Conservation (phyloP, 1,139 yeast genomes). For the Saccharomycopsis hybrid region DNA sequence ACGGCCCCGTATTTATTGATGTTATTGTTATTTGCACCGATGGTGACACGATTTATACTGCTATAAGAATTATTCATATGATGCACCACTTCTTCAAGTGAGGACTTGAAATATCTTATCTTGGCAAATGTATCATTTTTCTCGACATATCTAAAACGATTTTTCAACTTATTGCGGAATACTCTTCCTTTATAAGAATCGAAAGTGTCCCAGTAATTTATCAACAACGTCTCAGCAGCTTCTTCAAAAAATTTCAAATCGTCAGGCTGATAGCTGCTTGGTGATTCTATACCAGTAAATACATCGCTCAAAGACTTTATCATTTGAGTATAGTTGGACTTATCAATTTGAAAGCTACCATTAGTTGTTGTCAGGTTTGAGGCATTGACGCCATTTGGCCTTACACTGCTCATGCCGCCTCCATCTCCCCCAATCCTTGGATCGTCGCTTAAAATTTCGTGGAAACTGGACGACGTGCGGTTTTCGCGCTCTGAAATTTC, state of each 20-base stretch:
- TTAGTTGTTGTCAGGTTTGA: no score
- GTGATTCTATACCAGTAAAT: not conserved
- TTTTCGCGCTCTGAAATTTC: no score
- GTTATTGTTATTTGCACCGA: not conserved
- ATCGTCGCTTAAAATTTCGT: no score
- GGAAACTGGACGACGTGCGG: no score
- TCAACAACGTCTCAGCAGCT: slow-evolving; percentile 15
- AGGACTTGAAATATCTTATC: slow-evolving; percentile 4
- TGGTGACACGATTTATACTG: no score
- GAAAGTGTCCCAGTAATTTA: slow-evolving; percentile 12
- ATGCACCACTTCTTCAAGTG: slow-evolving; percentile 7
- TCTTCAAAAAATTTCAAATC: slow-evolving; percentile 17
- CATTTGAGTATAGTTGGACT: slow-evolving; percentile 3
- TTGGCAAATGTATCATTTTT: slow-evolving; percentile 4
- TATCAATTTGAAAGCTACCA: not conserved
- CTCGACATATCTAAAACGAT: slow-evolving; percentile 1
- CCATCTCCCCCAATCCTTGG: no score
- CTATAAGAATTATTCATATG: no score
- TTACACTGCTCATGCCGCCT: no score
- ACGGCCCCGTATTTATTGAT: not conserved
- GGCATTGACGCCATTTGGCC: no score
- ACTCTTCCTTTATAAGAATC: slow-evolving; percentile 11
- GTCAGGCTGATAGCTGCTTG: slow-evolving; percentile 1
- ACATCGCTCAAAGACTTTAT: not conserved
- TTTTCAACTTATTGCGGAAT: slow-evolving; percentile 8